Evolutionary conservation across 2,329 filamentous ascomycete species (phyloP).

Genomic region (Neurospora sp.): DNA sequence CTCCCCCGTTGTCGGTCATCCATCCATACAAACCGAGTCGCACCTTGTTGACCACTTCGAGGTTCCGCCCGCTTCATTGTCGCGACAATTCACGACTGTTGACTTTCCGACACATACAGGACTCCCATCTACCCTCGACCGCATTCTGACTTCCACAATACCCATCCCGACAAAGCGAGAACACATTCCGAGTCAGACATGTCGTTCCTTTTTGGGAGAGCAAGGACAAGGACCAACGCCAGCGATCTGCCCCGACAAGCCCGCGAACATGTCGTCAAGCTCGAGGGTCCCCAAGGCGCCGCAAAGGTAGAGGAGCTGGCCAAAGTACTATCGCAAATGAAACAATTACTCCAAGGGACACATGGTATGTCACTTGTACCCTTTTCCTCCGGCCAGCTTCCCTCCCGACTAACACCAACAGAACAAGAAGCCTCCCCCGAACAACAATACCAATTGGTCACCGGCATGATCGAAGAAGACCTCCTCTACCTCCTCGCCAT

Average conservation of each 20-base stretch:
- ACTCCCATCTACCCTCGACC: not conserved
- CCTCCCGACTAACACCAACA: conserved; percentile 25
- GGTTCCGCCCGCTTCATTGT: not conserved
- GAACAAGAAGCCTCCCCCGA: conserved; percentile 82
- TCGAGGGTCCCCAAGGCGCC: conserved; percentile 38
- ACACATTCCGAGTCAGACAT: conserved; percentile 18
- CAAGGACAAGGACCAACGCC: conserved; percentile 39
- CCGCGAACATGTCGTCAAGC: conserved; percentile 41
- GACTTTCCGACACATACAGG: not conserved
- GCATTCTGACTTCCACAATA: not conserved
- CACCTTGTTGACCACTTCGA: not conserved
- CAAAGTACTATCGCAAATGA: conserved; percentile 82
- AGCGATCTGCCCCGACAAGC: conserved; percentile 47
- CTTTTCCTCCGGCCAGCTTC: no score
- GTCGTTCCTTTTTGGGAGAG: conserved; percentile 47
- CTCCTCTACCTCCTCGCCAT: conserved; percentile 75
- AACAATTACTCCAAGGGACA: conserved; percentile 84
- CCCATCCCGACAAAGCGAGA: not conserved
- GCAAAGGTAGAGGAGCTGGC: conserved; percentile 69
- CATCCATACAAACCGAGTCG: not conserved
- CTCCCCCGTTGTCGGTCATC: not conserved
- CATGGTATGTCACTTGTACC: conserved; percentile 49
- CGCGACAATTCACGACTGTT: not conserved
- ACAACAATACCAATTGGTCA: conserved; percentile 78
- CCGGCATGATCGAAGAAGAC: conserved; percentile 79